Base-by-base conservation (phyloP, 2,329 filamentous ascomycete genomes). In the Fusarium virguliforme region DNA sequence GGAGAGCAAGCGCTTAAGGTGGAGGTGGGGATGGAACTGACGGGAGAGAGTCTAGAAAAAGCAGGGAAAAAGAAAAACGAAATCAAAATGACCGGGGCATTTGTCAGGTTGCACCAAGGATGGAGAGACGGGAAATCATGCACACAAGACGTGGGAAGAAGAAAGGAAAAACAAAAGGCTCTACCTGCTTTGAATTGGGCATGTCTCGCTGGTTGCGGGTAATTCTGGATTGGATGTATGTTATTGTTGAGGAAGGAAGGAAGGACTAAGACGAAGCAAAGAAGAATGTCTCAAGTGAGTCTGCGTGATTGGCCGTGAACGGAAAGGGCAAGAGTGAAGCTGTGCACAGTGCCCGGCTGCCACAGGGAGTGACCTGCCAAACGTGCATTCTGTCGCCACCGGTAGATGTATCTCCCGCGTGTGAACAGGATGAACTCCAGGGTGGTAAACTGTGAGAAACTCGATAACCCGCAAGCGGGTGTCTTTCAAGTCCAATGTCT, bases 391-490 rank as follows among this genome's bases (percentile, higher is more conserved):
- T 35, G 18, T 54, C 26, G 26, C 50, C 8, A 54, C 18, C 12
- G 15, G 22, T 22, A 54, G 30, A 24, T 35, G 30, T 54, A 54
- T 37, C 30, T 54, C 10, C 13, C n/a, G 22, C 10, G 30, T 53
- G 48, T 53, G 28, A 34, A 53, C 28, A 32, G 13, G 30, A 53
- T 53, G 28, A 24, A 48, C n/a, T 30, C n/a, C 43, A 48, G 43
- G 48, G 28, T 15, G 9, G 28, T 51, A 6, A 9, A 51, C 48
- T 51, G 48, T 34, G 48, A 34, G 28, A 51, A 32, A 51, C n/a
- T 48, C 38, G 51, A 41, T 70, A 67, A 18, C 57, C 61, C 35
- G 62, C 43, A 67, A 70, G 57, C 38, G 46, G 59, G 26, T 43
- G 58, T 35, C 24, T 55, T 22, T 56, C 22, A 35, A 28, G 34